A percentile compares a stretch with the other conserved stretches of the same genome.
Conservation (phyloP, 139 green algal species). For the Picochlorum sp. region DNA sequence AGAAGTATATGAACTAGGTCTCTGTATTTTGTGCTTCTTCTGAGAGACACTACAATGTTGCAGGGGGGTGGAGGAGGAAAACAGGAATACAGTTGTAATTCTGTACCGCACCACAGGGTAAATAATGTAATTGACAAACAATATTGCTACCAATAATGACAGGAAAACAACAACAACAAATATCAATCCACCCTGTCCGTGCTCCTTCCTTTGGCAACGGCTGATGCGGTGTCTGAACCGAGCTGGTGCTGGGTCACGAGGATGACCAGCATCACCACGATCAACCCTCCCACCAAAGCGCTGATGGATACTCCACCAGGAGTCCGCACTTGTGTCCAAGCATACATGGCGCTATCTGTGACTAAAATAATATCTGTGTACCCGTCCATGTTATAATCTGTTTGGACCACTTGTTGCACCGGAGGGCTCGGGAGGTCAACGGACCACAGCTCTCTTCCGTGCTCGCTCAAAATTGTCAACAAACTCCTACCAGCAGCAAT, state of each 20-base stretch:
- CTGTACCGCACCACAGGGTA: not conserved
- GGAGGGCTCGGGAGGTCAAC: constrained; percentile 54
- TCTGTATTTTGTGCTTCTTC: constrained; percentile 4
- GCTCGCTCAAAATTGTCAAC: constrained; percentile 56
- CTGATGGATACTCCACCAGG: constrained; percentile 68
- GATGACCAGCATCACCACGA: constrained; percentile 73
- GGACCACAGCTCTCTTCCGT: constrained; percentile 48
- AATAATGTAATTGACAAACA: not conserved
- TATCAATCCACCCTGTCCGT: constrained; percentile 49
- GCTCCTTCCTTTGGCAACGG: constrained; percentile 28
- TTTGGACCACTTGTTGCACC: constrained; percentile 20
- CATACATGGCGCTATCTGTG: constrained; percentile 56
- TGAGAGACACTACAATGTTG: not conserved
- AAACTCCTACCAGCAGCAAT: constrained; percentile 39
- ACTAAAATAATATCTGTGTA: constrained; percentile 81
- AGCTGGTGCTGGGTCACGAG: constrained; percentile 60
- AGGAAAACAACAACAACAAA: not conserved
- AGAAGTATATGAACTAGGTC: constrained; percentile 77
- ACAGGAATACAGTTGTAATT: not conserved
- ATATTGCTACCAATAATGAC: not conserved
- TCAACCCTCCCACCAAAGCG: constrained; percentile 67
- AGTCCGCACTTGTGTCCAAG: constrained; percentile 61
- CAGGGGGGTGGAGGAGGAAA: not conserved
- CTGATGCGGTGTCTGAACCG: not conserved
- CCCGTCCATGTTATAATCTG: constrained; percentile 84